Evolutionary conservation across 2,329 filamentous ascomycete genomes (phyloP).

Genomic region (Aspergillus terreus): DNA sequence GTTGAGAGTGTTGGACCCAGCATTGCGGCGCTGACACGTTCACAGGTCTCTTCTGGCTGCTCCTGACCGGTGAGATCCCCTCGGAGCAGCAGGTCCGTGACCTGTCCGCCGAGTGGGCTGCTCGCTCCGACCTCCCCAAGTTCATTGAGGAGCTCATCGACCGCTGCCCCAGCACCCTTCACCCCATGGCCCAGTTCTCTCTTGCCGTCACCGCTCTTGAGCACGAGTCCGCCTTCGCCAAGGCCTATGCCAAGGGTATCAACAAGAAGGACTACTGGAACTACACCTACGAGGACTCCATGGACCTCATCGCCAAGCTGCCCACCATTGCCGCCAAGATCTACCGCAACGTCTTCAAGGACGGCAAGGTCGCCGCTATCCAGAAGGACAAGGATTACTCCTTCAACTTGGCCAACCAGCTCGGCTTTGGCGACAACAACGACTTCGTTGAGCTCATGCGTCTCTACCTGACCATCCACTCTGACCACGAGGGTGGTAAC

Average conservation of each 20-base stretch:
- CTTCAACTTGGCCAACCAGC: conserved; percentile 99
- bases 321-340: conserved; percentile 97
- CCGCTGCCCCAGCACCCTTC: conserved; percentile 96
- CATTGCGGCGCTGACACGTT: conserved; percentile 12
- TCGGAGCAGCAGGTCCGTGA: conserved; percentile 97
- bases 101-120: conserved; percentile 97
- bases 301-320: conserved; percentile 99
- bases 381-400: conserved; percentile 99
- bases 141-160: conserved; percentile 99
- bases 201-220: conserved; percentile 96
- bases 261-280: conserved; percentile 99
- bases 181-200: conserved; percentile 99
- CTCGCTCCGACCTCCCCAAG: conserved; percentile 93
- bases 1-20: not conserved
- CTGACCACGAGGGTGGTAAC: conserved; percentile 99
- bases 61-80: conserved; percentile 95
- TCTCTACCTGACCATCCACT: conserved; percentile 99
- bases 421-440: conserved; percentile 89
- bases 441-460: conserved; percentile 99
- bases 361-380: conserved; percentile 91
- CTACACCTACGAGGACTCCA: conserved; percentile 98
- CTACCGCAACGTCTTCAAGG: conserved; percentile 99
- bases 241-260: conserved; percentile 98
- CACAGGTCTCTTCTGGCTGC: conserved; percentile 95
- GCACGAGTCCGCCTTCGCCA: conserved; percentile 95